Percentiles rank a stretch among this genome's conserved stretches.
phyloP scores from a whole-genome alignment of 495 filamentous ascomycete genomes.

The Letharia lupina region DNA sequence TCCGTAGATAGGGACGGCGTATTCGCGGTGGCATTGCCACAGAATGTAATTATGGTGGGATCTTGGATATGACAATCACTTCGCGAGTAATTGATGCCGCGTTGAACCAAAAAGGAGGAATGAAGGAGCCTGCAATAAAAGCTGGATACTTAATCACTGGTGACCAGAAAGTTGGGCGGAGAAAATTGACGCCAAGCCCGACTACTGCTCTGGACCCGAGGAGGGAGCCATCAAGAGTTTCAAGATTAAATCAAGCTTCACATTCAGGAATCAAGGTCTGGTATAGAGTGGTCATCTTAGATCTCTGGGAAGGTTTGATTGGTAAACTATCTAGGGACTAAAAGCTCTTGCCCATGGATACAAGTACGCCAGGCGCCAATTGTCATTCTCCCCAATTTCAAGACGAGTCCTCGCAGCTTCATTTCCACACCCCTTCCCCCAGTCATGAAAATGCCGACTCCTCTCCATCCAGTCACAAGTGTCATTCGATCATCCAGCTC shows the following conservation, averaged over 20 bases:
- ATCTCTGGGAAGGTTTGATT: background rate
- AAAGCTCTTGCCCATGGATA: background rate
- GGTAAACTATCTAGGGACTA: background rate
- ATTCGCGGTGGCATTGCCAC: slow-evolving; percentile 21
- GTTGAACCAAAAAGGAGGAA: background rate
- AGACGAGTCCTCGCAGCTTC: background rate
- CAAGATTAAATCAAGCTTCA: background rate
- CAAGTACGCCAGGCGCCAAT: background rate
- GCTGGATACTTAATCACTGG: background rate
- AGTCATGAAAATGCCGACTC: background rate
- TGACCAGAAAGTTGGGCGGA: background rate
- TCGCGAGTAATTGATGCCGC: background rate
- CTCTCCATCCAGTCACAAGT: background rate
- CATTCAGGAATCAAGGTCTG: background rate
- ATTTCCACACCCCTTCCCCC: no score
- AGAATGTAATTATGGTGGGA: background rate
- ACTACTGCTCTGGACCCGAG: background rate
- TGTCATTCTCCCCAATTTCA: background rate
- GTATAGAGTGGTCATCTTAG: background rate
- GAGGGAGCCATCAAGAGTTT: background rate
- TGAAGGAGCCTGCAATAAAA: background rate
- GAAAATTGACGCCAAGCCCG: slow-evolving; percentile 8
- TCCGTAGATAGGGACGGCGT: slow-evolving; percentile 6
- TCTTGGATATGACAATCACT: background rate
- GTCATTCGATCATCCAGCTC: background rate